phyloP scores from a whole-genome alignment of 139 green algal species.

The Trebouxia sp. region DNA sequence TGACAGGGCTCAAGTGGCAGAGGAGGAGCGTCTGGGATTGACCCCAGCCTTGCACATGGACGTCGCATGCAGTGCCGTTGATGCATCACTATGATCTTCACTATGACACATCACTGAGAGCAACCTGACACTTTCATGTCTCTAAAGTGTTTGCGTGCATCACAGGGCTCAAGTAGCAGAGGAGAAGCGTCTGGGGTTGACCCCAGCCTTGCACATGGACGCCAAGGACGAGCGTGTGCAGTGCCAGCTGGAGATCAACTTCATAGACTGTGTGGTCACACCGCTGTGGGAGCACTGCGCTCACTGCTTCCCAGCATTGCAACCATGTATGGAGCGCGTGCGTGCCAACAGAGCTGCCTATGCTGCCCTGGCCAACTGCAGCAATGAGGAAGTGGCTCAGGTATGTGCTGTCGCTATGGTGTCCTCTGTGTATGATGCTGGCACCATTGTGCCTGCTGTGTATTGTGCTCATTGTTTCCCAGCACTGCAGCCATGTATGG shows the following conservation, averaged over 20 bases:
- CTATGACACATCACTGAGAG: too few species aligned
- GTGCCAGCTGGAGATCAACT: slow-evolving; percentile 60
- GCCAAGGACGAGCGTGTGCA: slow-evolving; percentile 37
- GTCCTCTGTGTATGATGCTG: too few species aligned
- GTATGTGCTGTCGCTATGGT: too few species aligned
- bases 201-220: slow-evolving; percentile 55
- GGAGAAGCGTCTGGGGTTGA: slow-evolving; percentile 50
- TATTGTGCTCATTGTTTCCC: slow-evolving; percentile 40
- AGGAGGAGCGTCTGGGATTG: slow-evolving; percentile 49
- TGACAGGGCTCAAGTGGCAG: slow-evolving; percentile 32
- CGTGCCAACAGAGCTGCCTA: slow-evolving; percentile 5
- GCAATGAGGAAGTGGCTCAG: slow-evolving; percentile 27
- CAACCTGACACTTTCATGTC: too few species aligned
- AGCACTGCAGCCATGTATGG: neutral
- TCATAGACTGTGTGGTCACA: slow-evolving; percentile 66
- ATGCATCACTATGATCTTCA: too few species aligned
- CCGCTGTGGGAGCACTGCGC: slow-evolving; percentile 62
- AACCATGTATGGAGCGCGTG: neutral
- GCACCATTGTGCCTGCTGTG: too few species aligned
- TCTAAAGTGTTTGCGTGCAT: too few species aligned
- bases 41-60: slow-evolving; percentile 54
- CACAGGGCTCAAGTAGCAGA: slow-evolving; percentile 37
- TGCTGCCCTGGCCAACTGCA: slow-evolving; percentile 23
- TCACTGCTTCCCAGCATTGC: slow-evolving; percentile 13
- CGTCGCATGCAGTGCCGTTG: too few species aligned